Conservation (phyloP, 345 rosid genomes). For the Sapria himalayana region DNA sequence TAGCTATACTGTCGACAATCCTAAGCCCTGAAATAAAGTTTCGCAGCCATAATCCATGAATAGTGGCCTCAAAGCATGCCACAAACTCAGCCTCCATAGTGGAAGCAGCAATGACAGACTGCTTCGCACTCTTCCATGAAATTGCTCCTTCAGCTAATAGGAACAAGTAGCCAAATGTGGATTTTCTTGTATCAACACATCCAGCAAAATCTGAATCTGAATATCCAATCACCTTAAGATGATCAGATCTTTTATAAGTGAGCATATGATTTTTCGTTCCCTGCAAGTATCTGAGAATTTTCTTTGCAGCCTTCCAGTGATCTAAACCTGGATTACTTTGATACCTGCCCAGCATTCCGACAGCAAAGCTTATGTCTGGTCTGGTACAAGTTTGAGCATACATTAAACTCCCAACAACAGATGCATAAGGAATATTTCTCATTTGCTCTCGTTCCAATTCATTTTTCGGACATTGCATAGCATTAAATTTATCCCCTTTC, state of each 20-base stretch:
- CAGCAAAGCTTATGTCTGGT: neutral
- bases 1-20: neutral
- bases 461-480: neutral
- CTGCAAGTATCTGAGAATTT: neutral
- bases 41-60: neutral
- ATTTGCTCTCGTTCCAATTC: too few relatives aligned
- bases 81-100: neutral
- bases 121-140: neutral
- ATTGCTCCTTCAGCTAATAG: neutral
- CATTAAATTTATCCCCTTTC: constrained; percentile 1
- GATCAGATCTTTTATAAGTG: too few relatives aligned
- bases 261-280: too few relatives aligned
- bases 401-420: neutral
- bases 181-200: too few relatives aligned
- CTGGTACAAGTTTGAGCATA: neutral
- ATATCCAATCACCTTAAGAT: too few relatives aligned
- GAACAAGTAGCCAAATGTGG: too few relatives aligned
- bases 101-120: too few relatives aligned
- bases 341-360: neutral
- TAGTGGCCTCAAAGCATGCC: neutral
- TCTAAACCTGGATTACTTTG: neutral
- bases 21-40: too few relatives aligned
- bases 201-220: too few relatives aligned
- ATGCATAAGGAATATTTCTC: neutral
- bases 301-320: neutral